Conservation (phyloP, 208 protist genomes). For the Acanthamoeba lenticulata region DNA sequence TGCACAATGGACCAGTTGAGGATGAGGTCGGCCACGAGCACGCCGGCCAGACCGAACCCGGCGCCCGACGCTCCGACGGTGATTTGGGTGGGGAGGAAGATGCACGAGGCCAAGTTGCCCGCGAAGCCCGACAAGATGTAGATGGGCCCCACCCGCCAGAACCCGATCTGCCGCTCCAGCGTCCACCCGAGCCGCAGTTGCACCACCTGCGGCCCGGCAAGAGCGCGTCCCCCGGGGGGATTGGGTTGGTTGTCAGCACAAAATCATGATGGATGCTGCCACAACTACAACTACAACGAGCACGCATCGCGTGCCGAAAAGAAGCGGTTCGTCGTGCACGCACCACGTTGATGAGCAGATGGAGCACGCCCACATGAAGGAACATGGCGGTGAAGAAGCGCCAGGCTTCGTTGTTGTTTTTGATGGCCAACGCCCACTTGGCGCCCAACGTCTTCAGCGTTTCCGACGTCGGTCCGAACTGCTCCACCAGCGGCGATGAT, state of each 20-base stretch:
- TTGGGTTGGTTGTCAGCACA: too few relatives aligned
- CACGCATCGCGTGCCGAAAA: background rate
- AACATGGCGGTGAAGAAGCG: constrained; percentile 79
- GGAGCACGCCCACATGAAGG: constrained; percentile 75
- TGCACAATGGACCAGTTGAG: constrained; percentile 26
- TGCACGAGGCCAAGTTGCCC: constrained; percentile 37
- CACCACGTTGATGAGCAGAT: constrained; percentile 45
- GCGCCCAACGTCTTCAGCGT: constrained; percentile 6
- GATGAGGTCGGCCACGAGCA: constrained; percentile 52
- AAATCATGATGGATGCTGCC: background rate
- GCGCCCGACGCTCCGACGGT: constrained; percentile 17
- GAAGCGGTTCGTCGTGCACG: background rate
- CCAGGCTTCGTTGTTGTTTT: background rate
- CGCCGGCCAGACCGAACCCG: background rate
- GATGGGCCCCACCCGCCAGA: background rate
- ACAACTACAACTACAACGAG: background rate
- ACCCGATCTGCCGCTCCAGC: constrained; percentile 22
- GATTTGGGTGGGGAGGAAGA: constrained; percentile 44
- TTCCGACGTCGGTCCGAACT: background rate
- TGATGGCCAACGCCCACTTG: constrained; percentile 32
- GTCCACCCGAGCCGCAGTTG: constrained; percentile 8
- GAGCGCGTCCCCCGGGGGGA: too few relatives aligned
- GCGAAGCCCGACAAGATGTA: constrained; percentile 64
- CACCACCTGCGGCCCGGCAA: background rate
- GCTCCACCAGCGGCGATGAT: background rate